Base-by-base conservation (phyloP, 352 stramenopile genomes). In the Globisporangium cystogenes region DNA sequence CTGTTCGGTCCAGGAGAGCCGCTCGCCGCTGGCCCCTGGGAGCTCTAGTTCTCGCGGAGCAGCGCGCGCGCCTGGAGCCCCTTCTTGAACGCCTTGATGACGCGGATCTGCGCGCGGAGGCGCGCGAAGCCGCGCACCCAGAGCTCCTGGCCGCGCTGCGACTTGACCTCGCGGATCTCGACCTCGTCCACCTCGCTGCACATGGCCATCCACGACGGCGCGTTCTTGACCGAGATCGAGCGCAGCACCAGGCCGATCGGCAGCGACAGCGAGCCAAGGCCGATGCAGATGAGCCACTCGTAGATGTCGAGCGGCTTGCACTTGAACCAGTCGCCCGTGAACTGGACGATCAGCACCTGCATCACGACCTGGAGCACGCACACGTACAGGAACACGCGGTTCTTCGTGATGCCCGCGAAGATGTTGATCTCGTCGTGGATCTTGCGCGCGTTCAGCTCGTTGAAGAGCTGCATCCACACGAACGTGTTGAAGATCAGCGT, bases 401-500 rank as follows among this genome's bases (percentile, higher is more conserved):
- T 98, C 33, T 82, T 82, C 18, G 79, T 67, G 41, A 99, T 87
- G n/a, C 93, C 93, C 5, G 76, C 71, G 55, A 99, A 95, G 15
- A 98, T 72, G 68, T 98, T 99, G 65, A 87, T 85, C 20, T 90
- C 82, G 51, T 93, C 76, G 72, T 90, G 70, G 62, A 89, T 90
- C 53, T 90, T 90, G 39, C 79, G 77, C 26, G 56, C 58, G 58
- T 88, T 88, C 24, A 88, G 62, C 62, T 93, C 76, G 50, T 93
- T 93, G 55, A 89, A 99, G 29, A 99, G 80, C 82, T 98, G 94
- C 60, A 97, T 88, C 73, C 98, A 98, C 26, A 99, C 95, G 65
- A 99, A 99, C 15, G 93, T 90, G 68, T 99, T 99, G 80, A 99
- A 99, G 46, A 99, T 61, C 53, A 98, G 76, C 3, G 95, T 98